phyloP scores from a whole-genome alignment of 1,284 basidiomycete species.

The Gomphus sp. region DNA sequence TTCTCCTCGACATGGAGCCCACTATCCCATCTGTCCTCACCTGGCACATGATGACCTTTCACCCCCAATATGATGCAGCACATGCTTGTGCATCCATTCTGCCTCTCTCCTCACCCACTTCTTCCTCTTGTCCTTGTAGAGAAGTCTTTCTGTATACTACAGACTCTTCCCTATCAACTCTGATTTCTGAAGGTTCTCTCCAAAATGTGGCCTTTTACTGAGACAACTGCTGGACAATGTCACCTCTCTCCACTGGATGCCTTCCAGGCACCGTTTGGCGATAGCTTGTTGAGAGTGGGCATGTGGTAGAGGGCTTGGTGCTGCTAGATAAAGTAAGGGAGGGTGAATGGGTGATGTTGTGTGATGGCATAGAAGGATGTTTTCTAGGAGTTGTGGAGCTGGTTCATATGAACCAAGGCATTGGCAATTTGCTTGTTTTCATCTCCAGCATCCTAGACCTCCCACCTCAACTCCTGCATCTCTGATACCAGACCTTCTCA shows the following conservation, averaged over 20 bases:
- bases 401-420: neutral
- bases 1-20: constrained; percentile 45
- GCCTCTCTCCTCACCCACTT: constrained; percentile 19
- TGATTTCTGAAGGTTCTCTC: constrained; percentile 54
- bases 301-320: constrained; percentile 34
- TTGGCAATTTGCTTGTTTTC: too few relatives aligned
- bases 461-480: too few relatives aligned
- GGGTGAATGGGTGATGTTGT: constrained; percentile 57
- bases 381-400: constrained; percentile 8
- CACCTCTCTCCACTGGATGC: constrained; percentile 47
- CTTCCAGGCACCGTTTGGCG: constrained; percentile 59
- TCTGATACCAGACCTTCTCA: too few relatives aligned
- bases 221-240: constrained; percentile 52
- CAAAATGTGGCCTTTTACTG: constrained; percentile 62
- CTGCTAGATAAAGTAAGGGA: constrained; percentile 32
- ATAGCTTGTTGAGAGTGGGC: constrained; percentile 52
- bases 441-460: too few relatives aligned
- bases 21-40: constrained; percentile 50
- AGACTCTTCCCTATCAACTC: constrained; percentile 18
- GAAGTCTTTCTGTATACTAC: constrained; percentile 63
- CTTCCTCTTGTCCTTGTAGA: constrained; percentile 18
- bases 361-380: constrained; percentile 49
- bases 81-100: constrained; percentile 40
- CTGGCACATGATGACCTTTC: constrained; percentile 57
- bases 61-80: constrained; percentile 50